Percentiles rank a stretch among this genome's conserved stretches.
phyloP scores from a whole-genome alignment of 495 filamentous ascomycete genomes.

The Podospora australis region DNA sequence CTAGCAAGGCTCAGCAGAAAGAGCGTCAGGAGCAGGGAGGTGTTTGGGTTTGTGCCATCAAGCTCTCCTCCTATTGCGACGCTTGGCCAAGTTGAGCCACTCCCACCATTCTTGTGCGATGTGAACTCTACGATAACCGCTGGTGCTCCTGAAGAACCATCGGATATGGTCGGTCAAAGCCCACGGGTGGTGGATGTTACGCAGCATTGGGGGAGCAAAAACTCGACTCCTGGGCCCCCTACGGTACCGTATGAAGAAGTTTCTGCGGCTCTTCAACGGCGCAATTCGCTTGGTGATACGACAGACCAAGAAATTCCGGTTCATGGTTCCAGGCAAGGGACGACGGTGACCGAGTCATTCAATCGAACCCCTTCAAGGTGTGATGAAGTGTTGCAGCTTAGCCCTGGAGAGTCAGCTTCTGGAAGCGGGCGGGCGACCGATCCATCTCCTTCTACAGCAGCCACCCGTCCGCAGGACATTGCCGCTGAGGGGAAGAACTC shows the following conservation, averaged over 20 bases:
- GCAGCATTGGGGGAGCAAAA: not conserved
- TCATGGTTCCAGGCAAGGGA: not conserved
- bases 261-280: not conserved
- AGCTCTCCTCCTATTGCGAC: constrained; percentile 12
- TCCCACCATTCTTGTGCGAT: not conserved
- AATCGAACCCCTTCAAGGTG: too few relatives aligned
- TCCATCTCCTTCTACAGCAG: not conserved
- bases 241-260: not conserved
- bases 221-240: not conserved
- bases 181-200: too few relatives aligned
- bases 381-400: too few relatives aligned
- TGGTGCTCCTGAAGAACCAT: too few relatives aligned
- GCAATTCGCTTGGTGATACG: not conserved
- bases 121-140: not conserved
- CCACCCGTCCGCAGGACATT: not conserved
- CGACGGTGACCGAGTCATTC: too few relatives aligned
- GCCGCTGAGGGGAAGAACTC: not conserved
- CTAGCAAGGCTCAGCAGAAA: constrained; percentile 34
- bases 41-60: constrained; percentile 34
- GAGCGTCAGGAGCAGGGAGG: constrained; percentile 37
- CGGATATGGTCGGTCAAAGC: too few relatives aligned
- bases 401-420: not conserved
- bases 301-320: not conserved
- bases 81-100: not conserved
- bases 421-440: not conserved